Percentiles rank a stretch among this genome's conserved stretches.
Evolutionary conservation across 1,139 yeast genomes (phyloP).

Genomic region (Diutina sp.): DNA sequence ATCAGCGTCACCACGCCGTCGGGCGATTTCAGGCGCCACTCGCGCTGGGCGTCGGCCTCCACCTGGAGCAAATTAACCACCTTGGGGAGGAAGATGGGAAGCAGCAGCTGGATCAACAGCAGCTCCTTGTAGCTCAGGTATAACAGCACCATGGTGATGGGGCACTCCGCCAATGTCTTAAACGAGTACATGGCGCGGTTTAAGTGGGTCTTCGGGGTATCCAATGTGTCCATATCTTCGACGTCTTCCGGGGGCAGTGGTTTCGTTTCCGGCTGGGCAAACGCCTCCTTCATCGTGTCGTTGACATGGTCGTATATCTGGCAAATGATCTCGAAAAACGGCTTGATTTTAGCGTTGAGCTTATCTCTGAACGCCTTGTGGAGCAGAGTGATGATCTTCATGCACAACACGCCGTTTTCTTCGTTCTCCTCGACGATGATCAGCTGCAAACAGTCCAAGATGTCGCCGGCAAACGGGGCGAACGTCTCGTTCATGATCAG

Average conservation of each 20-base stretch:
- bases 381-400: conserved; percentile 79
- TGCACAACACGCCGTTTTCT: conserved; percentile 86
- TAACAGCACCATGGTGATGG: conserved; percentile 87
- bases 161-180: conserved; percentile 91
- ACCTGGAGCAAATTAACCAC: conserved; percentile 63
- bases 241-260: neutral
- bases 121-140: conserved; percentile 67
- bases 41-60: conserved; percentile 47
- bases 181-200: conserved; percentile 64
- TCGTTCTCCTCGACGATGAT: conserved; percentile 74
- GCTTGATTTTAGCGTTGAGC: conserved; percentile 61
- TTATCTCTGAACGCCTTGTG: conserved; percentile 74
- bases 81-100: conserved; percentile 72
- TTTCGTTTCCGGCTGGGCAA: conserved; percentile 13
- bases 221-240: neutral
- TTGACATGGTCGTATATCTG: conserved; percentile 75
- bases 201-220: conserved; percentile 12
- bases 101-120: conserved; percentile 53
- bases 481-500: conserved; percentile 75
- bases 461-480: conserved; percentile 53
- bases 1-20: conserved; percentile 40
- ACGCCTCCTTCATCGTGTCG: conserved; percentile 55
- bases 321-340: conserved; percentile 66
- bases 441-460: conserved; percentile 48
- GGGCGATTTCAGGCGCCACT: conserved; percentile 42